phyloP scores from a whole-genome alignment of 139 green algal species.

The Auxenochlorella protothecoides region DNA sequence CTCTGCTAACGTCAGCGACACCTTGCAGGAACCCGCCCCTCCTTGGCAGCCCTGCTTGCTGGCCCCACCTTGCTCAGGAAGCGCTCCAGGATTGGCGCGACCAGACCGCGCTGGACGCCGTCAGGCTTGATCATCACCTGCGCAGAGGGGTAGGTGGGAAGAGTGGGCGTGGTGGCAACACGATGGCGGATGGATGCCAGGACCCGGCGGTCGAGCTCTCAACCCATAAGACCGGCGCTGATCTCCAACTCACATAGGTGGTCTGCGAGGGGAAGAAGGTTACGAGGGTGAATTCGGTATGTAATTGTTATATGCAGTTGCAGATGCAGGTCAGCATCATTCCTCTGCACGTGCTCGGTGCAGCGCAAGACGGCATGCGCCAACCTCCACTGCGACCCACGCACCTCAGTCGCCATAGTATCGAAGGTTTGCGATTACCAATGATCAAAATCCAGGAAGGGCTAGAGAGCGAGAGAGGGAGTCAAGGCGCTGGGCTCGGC shows the following conservation, averaged over 20 bases:
- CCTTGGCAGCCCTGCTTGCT: background rate
- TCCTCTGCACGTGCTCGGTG: too few relatives aligned
- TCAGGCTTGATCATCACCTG: slow-evolving; percentile 94
- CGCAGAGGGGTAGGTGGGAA: slow-evolving; percentile 36
- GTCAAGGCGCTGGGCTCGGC: too few relatives aligned
- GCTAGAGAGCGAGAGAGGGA: too few relatives aligned
- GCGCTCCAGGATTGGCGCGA: slow-evolving; percentile 72
- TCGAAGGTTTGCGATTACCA: too few relatives aligned
- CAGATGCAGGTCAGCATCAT: background rate
- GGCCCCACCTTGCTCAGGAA: slow-evolving; percentile 66
- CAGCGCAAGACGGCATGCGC: too few relatives aligned
- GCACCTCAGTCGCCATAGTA: too few relatives aligned
- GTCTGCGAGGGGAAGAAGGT: background rate
- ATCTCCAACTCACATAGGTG: background rate
- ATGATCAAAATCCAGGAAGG: too few relatives aligned
- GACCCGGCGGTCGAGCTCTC: background rate
- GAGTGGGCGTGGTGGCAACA: background rate
- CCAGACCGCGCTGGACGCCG: slow-evolving; percentile 81
- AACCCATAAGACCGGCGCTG: background rate
- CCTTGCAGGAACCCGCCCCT: background rate
- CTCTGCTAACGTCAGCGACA: background rate
- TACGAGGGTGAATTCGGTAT: too few relatives aligned
- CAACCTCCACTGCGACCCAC: too few relatives aligned
- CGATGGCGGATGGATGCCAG: background rate
- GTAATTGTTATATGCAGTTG: background rate